Evolutionary conservation across 805 yeast genomes (phyloP).

Genomic region (Starmerella riodocensis): DNA sequence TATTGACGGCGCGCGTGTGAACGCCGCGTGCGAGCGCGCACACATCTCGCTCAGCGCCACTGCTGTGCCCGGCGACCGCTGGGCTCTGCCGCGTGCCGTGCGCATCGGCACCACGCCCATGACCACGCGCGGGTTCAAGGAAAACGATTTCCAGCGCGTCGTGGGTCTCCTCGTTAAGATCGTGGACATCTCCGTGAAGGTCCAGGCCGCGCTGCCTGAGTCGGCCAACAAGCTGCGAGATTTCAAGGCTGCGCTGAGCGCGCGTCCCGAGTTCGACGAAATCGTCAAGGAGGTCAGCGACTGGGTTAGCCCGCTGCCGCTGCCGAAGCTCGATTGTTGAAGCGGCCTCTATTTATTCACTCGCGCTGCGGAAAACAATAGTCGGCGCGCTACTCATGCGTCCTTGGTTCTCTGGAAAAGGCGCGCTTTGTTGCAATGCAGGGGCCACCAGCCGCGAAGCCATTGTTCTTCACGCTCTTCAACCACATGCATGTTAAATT

Average conservation of each 20-base stretch:
- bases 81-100: conserved; percentile 92
- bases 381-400: too few species aligned
- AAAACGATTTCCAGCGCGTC: conserved; percentile 68
- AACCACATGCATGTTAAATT: too few species aligned
- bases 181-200: conserved; percentile 55
- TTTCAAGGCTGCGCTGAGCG: conserved; percentile 67
- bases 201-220: conserved; percentile 70
- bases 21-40: conserved; percentile 83
- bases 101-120: conserved; percentile 97
- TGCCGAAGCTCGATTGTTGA: neutral
- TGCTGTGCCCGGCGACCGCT: conserved; percentile 93
- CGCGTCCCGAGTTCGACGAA: conserved; percentile 21
- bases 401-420: too few species aligned
- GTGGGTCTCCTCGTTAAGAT: conserved; percentile 68
- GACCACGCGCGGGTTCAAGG: conserved; percentile 93
- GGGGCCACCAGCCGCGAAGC: too few species aligned
- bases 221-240: conserved; percentile 92
- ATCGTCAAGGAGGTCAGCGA: conserved; percentile 18
- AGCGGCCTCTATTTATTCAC: neutral
- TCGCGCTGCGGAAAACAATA: too few species aligned
- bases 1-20: conserved; percentile 92
- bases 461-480: too few species aligned
- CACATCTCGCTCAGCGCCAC: conserved; percentile 94
- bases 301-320: conserved; percentile 16
- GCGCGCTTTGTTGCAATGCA: too few species aligned